Evolutionary conservation across 495 filamentous ascomycete species (phyloP).

Genomic region (Lichina pygmaea): DNA sequence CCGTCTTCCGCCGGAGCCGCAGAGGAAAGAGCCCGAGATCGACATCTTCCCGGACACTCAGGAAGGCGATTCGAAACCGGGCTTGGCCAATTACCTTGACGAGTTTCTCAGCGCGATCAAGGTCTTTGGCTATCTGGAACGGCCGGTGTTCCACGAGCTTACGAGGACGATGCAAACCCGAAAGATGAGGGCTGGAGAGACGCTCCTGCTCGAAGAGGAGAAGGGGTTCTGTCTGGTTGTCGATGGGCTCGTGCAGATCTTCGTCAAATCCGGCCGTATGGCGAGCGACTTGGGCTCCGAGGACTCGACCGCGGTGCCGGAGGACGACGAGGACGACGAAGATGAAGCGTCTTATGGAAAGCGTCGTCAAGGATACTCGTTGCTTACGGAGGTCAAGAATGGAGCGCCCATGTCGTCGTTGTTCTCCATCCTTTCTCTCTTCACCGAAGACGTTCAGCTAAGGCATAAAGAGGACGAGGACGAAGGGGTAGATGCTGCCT

Average conservation of each 20-base stretch:
- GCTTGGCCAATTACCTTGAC: constrained; percentile 81
- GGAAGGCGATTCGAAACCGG: constrained; percentile 71
- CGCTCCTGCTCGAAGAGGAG: constrained; percentile 80
- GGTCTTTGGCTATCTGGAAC: constrained; percentile 90
- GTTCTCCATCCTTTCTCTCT: constrained; percentile 87
- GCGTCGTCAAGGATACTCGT: constrained; percentile 58
- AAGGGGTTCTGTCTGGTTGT: constrained; percentile 96
- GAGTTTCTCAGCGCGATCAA: constrained; percentile 98
- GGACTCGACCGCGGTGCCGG: constrained; percentile 8
- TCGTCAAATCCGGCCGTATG: constrained; percentile 68
- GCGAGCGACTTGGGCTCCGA: constrained; percentile 12
- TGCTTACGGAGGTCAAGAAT: constrained; percentile 93
- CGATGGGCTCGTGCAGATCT: constrained; percentile 90
- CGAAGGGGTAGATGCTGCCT: constrained; percentile 12
- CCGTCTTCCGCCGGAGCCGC: constrained; percentile 73
- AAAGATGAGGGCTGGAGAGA: constrained; percentile 89
- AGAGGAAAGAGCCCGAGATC: constrained; percentile 82
- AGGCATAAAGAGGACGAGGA: constrained; percentile 35
- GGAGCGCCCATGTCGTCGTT: constrained; percentile 95
- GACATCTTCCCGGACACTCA: constrained; percentile 84
- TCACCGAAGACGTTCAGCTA: constrained; percentile 81
- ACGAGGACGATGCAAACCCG: constrained; percentile 94
- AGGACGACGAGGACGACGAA: constrained; percentile 11
- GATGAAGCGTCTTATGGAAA: constrained; percentile 29
- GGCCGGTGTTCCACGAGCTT: constrained; percentile 90